phyloP scores from a whole-genome alignment of 1,139 yeast species.

The Yamadazyma diddensiae region DNA sequence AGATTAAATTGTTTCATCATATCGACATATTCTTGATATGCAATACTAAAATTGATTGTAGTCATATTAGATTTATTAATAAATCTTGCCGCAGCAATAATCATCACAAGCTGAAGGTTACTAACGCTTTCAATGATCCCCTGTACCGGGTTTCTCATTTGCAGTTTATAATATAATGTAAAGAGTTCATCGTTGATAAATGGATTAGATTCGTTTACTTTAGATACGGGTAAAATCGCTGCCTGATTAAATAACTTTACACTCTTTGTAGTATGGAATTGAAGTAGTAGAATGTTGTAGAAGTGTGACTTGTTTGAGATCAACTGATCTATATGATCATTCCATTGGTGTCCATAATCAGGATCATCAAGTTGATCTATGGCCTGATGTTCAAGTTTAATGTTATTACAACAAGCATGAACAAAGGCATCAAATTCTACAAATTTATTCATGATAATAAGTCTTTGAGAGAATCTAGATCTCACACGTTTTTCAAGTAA shows the following conservation, averaged over 20 bases:
- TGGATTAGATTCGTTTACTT: slow-evolving; percentile 24
- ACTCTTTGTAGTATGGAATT: slow-evolving; percentile 61
- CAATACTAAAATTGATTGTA: slow-evolving; percentile 68
- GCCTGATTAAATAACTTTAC: slow-evolving; percentile 52
- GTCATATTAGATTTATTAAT: slow-evolving; percentile 56
- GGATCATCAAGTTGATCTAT: slow-evolving; percentile 16
- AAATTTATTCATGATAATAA: slow-evolving; percentile 59
- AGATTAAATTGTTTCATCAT: slow-evolving; percentile 48
- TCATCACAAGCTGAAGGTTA: slow-evolving; percentile 63
- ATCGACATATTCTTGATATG: slow-evolving; percentile 69
- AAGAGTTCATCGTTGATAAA: slow-evolving; percentile 33
- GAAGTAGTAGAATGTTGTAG: slow-evolving; percentile 30
- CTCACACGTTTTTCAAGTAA: slow-evolving; percentile 86
- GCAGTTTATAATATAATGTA: slow-evolving; percentile 17
- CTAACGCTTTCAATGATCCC: slow-evolving; percentile 49
- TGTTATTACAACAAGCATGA: slow-evolving; percentile 25
- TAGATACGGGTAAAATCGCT: slow-evolving; percentile 46
- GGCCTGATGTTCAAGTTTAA: slow-evolving; percentile 22
- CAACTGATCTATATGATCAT: slow-evolving; percentile 36
- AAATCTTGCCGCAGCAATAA: slow-evolving; percentile 74
- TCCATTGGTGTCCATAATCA: slow-evolving; percentile 47
- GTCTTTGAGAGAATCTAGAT: slow-evolving; percentile 82
- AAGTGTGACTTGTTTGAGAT: slow-evolving; percentile 10
- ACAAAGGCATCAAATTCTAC: slow-evolving; percentile 43
- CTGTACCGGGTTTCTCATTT: slow-evolving; percentile 23